A percentile compares a stretch with the other conserved stretches of the same genome.
These are phyloP conservation scores for Globisporangium sylvaticum DNA, from an alignment of 352 stramenopile genomes.

Conservation along the genomic window DNA sequence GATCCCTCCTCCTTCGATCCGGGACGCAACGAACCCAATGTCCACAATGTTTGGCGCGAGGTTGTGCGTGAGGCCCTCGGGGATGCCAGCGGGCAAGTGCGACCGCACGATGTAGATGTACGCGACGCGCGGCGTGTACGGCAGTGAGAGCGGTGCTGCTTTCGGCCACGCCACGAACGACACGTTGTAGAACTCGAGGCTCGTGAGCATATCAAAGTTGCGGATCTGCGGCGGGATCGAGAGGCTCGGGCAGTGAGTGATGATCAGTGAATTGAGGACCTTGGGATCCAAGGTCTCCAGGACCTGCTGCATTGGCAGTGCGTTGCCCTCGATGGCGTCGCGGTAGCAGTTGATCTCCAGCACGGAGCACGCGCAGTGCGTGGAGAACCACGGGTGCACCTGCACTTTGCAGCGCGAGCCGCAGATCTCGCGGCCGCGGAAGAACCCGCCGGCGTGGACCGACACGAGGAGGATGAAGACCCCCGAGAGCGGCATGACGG, in stretches of 20 bases:
- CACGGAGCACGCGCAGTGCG: conserved; percentile 27
- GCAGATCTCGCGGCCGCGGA: conserved; percentile 12
- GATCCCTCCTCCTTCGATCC: conserved; percentile 2
- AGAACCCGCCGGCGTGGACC: conserved; percentile 11
- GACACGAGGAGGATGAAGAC: conserved; percentile 17
- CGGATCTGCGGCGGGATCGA: conserved; percentile 20
- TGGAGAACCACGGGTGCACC: conserved; percentile 29
- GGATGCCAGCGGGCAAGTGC: conserved; percentile 4
- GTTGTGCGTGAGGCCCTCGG: conserved; percentile 23
- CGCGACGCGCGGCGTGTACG: conserved; percentile 16
- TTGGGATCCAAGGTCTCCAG: conserved; percentile 16
- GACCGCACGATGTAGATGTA: conserved; percentile 27
- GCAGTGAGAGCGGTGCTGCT: conserved; percentile 16
- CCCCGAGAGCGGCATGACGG: conserved; percentile 21
- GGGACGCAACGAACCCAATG: conserved; percentile 22
- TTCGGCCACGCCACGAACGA: conserved; percentile 20
- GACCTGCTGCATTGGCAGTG: conserved; percentile 10
- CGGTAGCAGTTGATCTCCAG: conserved; percentile 29
- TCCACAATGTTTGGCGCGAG: conserved; percentile 21
- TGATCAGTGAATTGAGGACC: conserved; percentile 25
- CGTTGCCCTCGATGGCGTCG: conserved; percentile 14
- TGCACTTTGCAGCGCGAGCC: conserved; percentile 22
- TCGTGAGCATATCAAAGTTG: conserved; percentile 21
- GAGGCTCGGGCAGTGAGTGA: conserved; percentile 26
- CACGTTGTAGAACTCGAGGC: conserved; percentile 34